A percentile compares a stretch with the other conserved stretches of the same genome.
These are phyloP conservation scores for Geranium rotundifolium DNA, from an alignment of 345 rosid genomes.

Conservation along the genomic window DNA sequence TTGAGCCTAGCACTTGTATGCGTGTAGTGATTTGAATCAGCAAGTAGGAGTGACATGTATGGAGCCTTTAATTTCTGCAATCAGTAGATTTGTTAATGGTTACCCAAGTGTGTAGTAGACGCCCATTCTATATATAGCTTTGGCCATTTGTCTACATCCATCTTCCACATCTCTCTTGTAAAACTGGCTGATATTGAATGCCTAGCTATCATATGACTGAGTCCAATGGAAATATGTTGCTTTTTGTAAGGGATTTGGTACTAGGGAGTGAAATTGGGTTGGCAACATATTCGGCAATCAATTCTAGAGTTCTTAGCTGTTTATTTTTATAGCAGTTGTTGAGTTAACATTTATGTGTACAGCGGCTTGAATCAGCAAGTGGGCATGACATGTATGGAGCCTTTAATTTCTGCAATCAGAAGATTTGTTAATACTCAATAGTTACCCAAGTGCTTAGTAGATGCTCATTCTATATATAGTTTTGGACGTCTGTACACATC, in stretches of 20 bases:
- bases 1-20: no score
- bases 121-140: not conserved
- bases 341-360: no score
- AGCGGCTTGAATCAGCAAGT: no score
- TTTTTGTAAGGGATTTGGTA: not conserved
- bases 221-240: not conserved
- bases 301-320: not conserved
- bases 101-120: not conserved
- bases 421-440: no score
- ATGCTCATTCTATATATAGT: not conserved
- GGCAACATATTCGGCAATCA: not conserved
- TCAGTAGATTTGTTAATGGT: no score
- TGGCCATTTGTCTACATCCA: no score
- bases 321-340: no score
- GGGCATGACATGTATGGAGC: not conserved
- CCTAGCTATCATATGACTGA: not conserved
- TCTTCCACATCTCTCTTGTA: no score
- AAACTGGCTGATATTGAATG: no score
- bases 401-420: not conserved
- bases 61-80: not conserved
- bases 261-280: not conserved
- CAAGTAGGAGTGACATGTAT: not conserved
- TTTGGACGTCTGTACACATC: no score
- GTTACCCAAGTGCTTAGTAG: not conserved
- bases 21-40: no score